phyloP scores from a whole-genome alignment of 495 filamentous ascomycete genomes.

The Lepraria neglecta region DNA sequence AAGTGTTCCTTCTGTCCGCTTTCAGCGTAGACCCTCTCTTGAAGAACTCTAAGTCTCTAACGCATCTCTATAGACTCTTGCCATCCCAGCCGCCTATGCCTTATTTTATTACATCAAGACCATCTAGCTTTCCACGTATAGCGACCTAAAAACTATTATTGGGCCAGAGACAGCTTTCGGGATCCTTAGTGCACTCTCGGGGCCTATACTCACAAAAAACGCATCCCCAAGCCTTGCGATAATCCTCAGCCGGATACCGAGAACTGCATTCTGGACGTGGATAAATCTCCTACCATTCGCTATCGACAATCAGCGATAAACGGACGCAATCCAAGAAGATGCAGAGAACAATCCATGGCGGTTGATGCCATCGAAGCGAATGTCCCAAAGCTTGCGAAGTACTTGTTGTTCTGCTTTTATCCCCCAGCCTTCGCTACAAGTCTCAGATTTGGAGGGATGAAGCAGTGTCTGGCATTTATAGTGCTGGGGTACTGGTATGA shows the following conservation, averaged over 20 bases:
- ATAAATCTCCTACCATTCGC: conserved; percentile 38
- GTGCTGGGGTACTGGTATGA: conserved; percentile 49
- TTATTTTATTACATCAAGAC: conserved; percentile 17
- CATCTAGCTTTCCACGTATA: conserved; percentile 37
- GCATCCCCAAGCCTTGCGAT: background rate
- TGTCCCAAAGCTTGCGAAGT: conserved; percentile 30
- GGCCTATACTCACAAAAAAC: conserved; percentile 16
- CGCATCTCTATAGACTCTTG: background rate
- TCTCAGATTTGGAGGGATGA: conserved; percentile 33
- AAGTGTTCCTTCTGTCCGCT: no score
- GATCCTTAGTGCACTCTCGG: conserved; percentile 31
- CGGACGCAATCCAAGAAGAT: conserved; percentile 44
- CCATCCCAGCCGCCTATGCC: background rate
- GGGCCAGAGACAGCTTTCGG: conserved; percentile 36
- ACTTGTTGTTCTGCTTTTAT: conserved; percentile 34
- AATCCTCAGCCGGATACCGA: conserved; percentile 22
- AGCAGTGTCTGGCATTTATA: conserved; percentile 33
- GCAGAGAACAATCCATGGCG: conserved; percentile 54
- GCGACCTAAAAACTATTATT: conserved; percentile 38
- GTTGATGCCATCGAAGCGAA: conserved; percentile 39
- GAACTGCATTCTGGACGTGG: conserved; percentile 24
- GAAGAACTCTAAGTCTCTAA: background rate
- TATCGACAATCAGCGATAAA: conserved; percentile 46
- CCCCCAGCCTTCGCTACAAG: conserved; percentile 33
- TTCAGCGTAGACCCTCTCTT: no score